A percentile compares a stretch with the other conserved stretches of the same genome.
phyloP scores from a whole-genome alignment of 768 basidiomycete genomes.

The Suillus placidus region DNA sequence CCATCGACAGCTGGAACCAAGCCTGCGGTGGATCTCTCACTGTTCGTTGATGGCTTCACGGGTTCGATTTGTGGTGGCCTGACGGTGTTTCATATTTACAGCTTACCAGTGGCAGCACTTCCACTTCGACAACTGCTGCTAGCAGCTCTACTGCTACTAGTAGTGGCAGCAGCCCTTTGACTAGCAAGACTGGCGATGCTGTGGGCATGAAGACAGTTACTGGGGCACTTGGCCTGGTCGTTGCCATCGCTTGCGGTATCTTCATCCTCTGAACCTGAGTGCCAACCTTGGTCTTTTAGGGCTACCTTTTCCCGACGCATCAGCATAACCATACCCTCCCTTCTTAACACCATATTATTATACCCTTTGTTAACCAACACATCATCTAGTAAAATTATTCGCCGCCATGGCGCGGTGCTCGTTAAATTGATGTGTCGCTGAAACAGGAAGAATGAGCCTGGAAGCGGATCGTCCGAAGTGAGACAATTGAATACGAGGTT shows the following conservation, averaged over 20 bases:
- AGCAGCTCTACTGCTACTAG: neutral
- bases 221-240: constrained; percentile 8
- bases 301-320: neutral
- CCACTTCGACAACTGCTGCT: constrained; percentile 9
- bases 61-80: neutral
- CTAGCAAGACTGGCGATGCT: neutral
- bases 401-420: neutral
- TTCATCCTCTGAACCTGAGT: constrained; percentile 15
- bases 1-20: constrained; percentile 20
- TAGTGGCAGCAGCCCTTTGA: constrained; percentile 8
- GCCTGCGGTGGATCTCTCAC: constrained; percentile 21
- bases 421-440: neutral
- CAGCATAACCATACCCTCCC: neutral
- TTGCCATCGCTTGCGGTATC: constrained; percentile 17
- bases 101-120: neutral
- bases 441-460: neutral
- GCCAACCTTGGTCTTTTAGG: neutral
- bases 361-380: too few species aligned
- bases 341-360: neutral
- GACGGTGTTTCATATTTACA: neutral
- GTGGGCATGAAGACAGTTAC: constrained; percentile 12
- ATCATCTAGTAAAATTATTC: neutral
- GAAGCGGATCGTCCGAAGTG: neutral
- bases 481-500: neutral
- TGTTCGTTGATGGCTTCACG: constrained; percentile 13